Evolutionary conservation across 164 flowering plant species (phyloP).

Genomic region (Magnolia officinalis): DNA sequence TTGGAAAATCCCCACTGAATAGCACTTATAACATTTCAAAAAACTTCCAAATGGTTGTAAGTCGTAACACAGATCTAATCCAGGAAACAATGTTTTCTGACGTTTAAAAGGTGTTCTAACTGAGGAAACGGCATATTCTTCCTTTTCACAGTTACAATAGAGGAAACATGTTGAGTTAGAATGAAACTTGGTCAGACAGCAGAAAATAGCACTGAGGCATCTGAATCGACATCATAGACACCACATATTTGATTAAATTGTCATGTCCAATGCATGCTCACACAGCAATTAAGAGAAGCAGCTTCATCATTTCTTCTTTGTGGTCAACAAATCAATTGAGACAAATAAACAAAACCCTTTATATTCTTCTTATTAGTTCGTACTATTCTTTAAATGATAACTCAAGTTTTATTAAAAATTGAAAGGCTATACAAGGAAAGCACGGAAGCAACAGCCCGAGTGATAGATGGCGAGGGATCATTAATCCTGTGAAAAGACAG

Average conservation of each 20-base stretch:
- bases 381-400: neutral
- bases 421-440: neutral
- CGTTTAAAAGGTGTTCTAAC: too few species aligned
- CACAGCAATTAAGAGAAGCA: neutral
- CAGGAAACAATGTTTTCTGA: too few species aligned
- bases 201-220: neutral
- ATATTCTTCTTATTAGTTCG: too few species aligned
- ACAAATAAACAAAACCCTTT: neutral
- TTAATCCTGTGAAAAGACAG: neutral
- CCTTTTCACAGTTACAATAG: neutral
- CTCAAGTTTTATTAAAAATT: neutral
- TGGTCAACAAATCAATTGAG: neutral
- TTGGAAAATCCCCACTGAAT: too few species aligned
- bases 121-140: neutral
- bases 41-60: too few species aligned
- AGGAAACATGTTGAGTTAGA: neutral
- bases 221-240: neutral
- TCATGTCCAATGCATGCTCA: neutral
- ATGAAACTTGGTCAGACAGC: neutral
- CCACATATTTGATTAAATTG: neutral
- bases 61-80: too few species aligned
- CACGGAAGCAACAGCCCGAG: neutral
- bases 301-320: neutral
- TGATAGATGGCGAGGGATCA: neutral
- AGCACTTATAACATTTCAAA: too few species aligned